Evolutionary conservation across 2,329 filamentous ascomycete genomes (phyloP).

Genomic region (Colletotrichum scovillei): DNA sequence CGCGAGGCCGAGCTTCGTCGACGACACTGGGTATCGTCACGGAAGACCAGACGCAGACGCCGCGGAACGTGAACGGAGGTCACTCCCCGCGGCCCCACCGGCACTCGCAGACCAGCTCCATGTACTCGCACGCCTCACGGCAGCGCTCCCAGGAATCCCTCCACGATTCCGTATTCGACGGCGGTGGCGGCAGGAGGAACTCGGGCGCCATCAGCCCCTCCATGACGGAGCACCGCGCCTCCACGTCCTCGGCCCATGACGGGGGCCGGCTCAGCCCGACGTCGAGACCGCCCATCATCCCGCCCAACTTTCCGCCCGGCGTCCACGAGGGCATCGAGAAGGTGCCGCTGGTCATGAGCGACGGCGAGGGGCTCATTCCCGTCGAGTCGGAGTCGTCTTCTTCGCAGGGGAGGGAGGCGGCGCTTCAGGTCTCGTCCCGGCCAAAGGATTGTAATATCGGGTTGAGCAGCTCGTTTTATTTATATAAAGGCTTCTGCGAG

Average conservation of each 20-base stretch:
- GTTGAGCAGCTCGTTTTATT: slow-evolving; percentile 60
- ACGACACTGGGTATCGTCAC: slow-evolving; percentile 6
- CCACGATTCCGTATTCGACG: slow-evolving; percentile 49
- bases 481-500: slow-evolving; percentile 65
- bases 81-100: slow-evolving; percentile 5
- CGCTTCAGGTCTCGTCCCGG: slow-evolving; percentile 34
- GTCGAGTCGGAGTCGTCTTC: slow-evolving; percentile 44
- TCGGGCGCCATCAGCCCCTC: slow-evolving; percentile 39
- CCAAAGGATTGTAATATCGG: slow-evolving; percentile 55
- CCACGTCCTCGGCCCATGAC: slow-evolving; percentile 28
- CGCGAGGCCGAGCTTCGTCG: slow-evolving; percentile 1
- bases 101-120: slow-evolving; percentile 31
- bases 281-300: slow-evolving; percentile 7
- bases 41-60: slow-evolving; percentile 18
- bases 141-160: slow-evolving; percentile 49
- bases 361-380: slow-evolving; percentile 50
- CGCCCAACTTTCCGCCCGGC: slow-evolving; percentile 27
- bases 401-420: slow-evolving; percentile 22
- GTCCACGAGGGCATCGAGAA: slow-evolving; percentile 31
- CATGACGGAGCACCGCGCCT: slow-evolving; percentile 37
- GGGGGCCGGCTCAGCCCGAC: slow-evolving; percentile 14
- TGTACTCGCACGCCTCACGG: slow-evolving; percentile 39
- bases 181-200: slow-evolving; percentile 44
- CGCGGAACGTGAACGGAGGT: neutral
- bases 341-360: slow-evolving; percentile 9